Conservation (phyloP, 2,329 filamentous ascomycete species). For the Sporothrix curviconia region DNA sequence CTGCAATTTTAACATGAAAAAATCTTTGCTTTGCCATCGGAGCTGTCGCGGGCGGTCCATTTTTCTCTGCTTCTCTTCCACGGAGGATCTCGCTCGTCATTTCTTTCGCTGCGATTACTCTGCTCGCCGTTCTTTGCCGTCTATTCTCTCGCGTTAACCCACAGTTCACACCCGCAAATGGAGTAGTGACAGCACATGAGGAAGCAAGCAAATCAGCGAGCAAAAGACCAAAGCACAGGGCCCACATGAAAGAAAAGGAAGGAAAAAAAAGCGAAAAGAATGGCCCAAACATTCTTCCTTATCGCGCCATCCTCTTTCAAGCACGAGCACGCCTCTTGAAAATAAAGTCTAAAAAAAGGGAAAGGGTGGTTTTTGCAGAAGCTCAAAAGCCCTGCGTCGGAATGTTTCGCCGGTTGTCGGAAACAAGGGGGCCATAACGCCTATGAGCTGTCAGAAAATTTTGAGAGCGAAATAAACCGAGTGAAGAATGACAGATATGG, state of each 20-base stretch:
- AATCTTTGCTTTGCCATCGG: no score
- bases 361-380: background rate
- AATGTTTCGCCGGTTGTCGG: background rate
- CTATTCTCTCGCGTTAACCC: background rate
- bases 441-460: background rate
- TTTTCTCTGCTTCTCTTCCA: background rate
- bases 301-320: slow-evolving; percentile 2
- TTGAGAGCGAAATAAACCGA: background rate
- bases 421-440: background rate
- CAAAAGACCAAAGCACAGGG: background rate
- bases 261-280: background rate
- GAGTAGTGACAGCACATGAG: background rate
- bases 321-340: background rate
- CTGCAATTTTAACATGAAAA: no score
- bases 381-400: background rate
- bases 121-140: background rate
- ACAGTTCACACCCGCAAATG: background rate
- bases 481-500: no score
- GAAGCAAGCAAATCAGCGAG: no score
- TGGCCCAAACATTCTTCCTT: slow-evolving; percentile 6
- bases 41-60: no score
- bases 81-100: slow-evolving; percentile 5
- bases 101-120: slow-evolving; percentile 4
- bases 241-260: no score
- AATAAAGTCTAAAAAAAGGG: background rate